Evolutionary conservation across 1,139 yeast species (phyloP).

Genomic region (Candida neerlandica): DNA sequence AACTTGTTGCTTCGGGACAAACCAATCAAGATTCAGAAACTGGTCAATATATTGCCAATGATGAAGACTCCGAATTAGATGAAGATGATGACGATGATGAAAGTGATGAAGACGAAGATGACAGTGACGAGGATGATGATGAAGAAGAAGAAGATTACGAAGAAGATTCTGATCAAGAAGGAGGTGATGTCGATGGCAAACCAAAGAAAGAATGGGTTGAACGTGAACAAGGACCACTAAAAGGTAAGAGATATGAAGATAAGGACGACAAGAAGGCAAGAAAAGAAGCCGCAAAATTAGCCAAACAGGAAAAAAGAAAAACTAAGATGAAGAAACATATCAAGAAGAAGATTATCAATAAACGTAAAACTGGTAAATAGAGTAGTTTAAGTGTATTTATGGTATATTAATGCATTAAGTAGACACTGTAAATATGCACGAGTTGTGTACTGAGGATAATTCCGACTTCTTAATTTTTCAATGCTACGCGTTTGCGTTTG

Average conservation of each 20-base stretch:
- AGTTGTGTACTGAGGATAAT: slow-evolving; percentile 2
- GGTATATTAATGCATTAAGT: not conserved
- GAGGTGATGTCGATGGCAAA: slow-evolving; percentile 22
- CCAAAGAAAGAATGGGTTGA: slow-evolving; percentile 46
- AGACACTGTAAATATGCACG: not conserved
- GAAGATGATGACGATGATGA: slow-evolving; percentile 13
- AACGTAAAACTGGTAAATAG: slow-evolving; percentile 39
- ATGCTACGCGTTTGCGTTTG: not conserved
- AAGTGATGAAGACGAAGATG: slow-evolving; percentile 21
- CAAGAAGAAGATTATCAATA: slow-evolving; percentile 75
- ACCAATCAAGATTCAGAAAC: not conserved
- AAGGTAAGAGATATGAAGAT: slow-evolving; percentile 80
- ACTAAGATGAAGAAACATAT: slow-evolving; percentile 90
- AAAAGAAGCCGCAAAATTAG: slow-evolving; percentile 81
- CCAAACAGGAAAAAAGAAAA: slow-evolving; percentile 84
- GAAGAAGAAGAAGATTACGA: slow-evolving; percentile 31
- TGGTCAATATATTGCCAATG: slow-evolving; percentile 20
- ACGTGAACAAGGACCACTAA: slow-evolving; percentile 37
- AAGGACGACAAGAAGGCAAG: slow-evolving; percentile 83
- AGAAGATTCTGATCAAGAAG: slow-evolving; percentile 35
- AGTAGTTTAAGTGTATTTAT: not conserved
- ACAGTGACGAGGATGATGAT: slow-evolving; percentile 33
- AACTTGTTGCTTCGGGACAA: slow-evolving; percentile 47
- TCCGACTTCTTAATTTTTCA: not conserved
- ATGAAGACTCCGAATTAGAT: slow-evolving; percentile 7